Percentiles rank a stretch among this genome's conserved stretches.
phyloP scores from a whole-genome alignment of 176 grass and related monocot species.

The Hsuehochloa calcarea region DNA sequence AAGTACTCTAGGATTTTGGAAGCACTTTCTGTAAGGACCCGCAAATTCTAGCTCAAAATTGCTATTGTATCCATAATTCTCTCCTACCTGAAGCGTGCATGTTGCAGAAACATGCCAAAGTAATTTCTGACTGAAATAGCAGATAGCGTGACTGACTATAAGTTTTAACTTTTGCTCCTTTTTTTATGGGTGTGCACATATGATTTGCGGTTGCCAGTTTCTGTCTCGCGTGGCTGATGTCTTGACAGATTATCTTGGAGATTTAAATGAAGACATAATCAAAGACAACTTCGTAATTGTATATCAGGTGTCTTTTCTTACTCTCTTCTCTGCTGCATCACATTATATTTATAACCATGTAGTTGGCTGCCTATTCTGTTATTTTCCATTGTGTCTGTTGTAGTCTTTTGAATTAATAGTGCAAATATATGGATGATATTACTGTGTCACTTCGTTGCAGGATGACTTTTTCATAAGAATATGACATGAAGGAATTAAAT shows the following conservation, averaged over 20 bases:
- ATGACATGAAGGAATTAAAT: background rate
- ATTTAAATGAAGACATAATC: constrained; percentile 80
- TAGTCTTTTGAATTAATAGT: background rate
- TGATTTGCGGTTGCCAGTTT: constrained; percentile 51
- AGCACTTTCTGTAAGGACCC: background rate
- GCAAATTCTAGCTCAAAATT: background rate
- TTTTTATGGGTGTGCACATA: background rate
- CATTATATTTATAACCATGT: background rate
- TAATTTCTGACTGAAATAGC: constrained; percentile 1
- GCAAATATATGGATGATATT: background rate
- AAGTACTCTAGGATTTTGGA: background rate
- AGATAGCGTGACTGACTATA: background rate
- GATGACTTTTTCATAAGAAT: background rate
- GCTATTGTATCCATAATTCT: background rate
- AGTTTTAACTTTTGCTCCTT: background rate
- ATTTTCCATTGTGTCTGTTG: background rate
- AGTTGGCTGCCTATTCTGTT: background rate
- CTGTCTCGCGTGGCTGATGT: constrained; percentile 82
- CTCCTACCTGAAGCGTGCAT: background rate
- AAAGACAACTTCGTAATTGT: constrained; percentile 98
- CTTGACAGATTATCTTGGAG: constrained; percentile 79
- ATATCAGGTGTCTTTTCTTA: constrained; percentile 61
- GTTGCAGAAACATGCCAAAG: background rate
- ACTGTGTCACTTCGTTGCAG: background rate
- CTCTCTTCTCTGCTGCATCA: background rate